phyloP scores from a whole-genome alignment of 2,329 filamentous ascomycete genomes.

The Talaromyces atroroseus region DNA sequence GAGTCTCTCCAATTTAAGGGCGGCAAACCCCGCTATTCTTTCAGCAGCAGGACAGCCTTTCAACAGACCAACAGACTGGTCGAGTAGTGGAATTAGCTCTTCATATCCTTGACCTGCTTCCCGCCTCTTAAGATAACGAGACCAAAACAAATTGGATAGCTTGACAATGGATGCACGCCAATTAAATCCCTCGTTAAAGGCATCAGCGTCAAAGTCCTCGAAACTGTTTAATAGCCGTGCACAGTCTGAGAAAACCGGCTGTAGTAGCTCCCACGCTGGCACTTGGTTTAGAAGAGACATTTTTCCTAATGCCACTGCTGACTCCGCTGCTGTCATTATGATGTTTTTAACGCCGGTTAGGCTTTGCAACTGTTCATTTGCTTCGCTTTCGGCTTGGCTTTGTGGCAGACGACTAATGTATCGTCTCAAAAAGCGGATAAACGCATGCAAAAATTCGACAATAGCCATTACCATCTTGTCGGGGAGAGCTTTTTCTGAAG shows the following conservation, averaged over 20 bases:
- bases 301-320: constrained; percentile 35
- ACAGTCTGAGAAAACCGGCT: constrained; percentile 33
- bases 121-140: constrained; percentile 40
- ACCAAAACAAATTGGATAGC: constrained; percentile 45
- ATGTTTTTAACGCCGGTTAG: constrained; percentile 31
- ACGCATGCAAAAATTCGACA: constrained; percentile 34
- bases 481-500: constrained; percentile 18
- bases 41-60: constrained; percentile 29
- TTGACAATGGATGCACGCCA: constrained; percentile 30
- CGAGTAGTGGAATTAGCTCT: constrained; percentile 35
- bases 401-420: constrained; percentile 33
- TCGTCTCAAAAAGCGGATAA: constrained; percentile 36
- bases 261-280: constrained; percentile 34
- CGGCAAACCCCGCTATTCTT: constrained; percentile 34
- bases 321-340: constrained; percentile 37
- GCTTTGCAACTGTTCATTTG: constrained; percentile 24
- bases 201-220: constrained; percentile 15
- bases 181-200: constrained; percentile 16
- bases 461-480: constrained; percentile 22
- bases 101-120: constrained; percentile 28
- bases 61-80: constrained; percentile 37
- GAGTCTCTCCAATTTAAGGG: constrained; percentile 42
- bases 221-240: constrained; percentile 31
- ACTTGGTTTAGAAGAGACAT: constrained; percentile 31
- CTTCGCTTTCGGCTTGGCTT: constrained; percentile 23